Evolutionary conservation across 1,139 yeast genomes (phyloP).

Genomic region (Debaryomyces robertsiae): DNA sequence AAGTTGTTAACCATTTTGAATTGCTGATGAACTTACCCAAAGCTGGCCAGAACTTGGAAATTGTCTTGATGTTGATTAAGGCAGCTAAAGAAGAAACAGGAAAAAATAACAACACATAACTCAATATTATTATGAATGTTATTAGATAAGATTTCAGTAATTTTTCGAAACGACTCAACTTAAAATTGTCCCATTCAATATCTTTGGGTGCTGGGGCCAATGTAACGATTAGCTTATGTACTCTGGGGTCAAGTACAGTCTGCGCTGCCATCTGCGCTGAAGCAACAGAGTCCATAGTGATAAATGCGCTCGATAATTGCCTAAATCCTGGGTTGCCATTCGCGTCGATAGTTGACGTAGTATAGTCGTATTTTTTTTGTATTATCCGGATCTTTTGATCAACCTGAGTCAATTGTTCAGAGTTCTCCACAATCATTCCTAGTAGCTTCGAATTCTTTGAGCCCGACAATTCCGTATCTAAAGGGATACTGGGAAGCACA

Average conservation of each 20-base stretch:
- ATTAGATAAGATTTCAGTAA: slow-evolving; percentile 59
- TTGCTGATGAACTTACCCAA: slow-evolving; percentile 60
- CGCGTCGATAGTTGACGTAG: slow-evolving; percentile 29
- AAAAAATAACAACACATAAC: slow-evolving; percentile 64
- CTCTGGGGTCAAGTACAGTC: slow-evolving; percentile 76
- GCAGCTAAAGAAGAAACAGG: slow-evolving; percentile 78
- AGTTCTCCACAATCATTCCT: slow-evolving; percentile 21
- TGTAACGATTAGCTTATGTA: slow-evolving; percentile 66
- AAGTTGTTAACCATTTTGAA: slow-evolving; percentile 68
- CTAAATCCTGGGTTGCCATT: slow-evolving; percentile 31
- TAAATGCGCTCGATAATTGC: slow-evolving; percentile 68
- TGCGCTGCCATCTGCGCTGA: slow-evolving; percentile 88
- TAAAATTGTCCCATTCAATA: slow-evolving; percentile 74
- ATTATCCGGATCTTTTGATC: slow-evolving; percentile 32
- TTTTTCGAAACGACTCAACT: slow-evolving; percentile 57
- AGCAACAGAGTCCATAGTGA: slow-evolving; percentile 83
- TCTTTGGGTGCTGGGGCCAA: slow-evolving; percentile 85
- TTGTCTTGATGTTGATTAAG: slow-evolving; percentile 68
- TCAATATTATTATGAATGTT: slow-evolving; percentile 61
- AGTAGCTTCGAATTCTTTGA: slow-evolving; percentile 4
- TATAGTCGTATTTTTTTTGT: slow-evolving; percentile 34
- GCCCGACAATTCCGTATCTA: background rate
- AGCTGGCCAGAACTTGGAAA: slow-evolving; percentile 72
- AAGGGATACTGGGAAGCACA: slow-evolving; percentile 20
- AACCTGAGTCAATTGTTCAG: slow-evolving; percentile 27